Base-by-base conservation (phyloP, 257 asterid genomes). In the Solanum tarapatanum region DNA sequence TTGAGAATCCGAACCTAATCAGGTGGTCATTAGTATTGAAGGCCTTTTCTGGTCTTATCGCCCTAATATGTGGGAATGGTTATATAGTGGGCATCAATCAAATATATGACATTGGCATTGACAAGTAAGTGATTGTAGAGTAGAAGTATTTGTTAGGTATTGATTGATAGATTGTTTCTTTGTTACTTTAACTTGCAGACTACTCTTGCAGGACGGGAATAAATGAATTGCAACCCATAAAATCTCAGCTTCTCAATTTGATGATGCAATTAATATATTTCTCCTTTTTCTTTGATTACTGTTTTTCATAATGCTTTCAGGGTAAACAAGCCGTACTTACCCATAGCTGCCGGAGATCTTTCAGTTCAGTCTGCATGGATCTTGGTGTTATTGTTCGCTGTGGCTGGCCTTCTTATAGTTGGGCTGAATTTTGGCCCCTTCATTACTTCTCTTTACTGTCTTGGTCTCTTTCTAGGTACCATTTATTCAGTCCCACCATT, bases 311-410 rank as follows among this genome's bases (percentile, higher is more conserved):
- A 79, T 28, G 84, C 36, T 90, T 90, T 90, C 95, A 97, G 99
- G 96, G 99, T 97, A 86, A 97, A 97, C 94, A 97, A 97, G 87
- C 99, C 99, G 11, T 97, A 95, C 92, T 93, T 97, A 91, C 99
- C 99, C 86, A 97, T 97, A 90, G 99, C 99, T 84, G 98, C 99
- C 0, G 99, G 99, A 88, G 99, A 96, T 88, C 98, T 97, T 89
- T 94, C 99, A 58, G 98, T 93, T 90, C 90, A 85, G 85, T 91
- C 98, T 51, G 98, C 99, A 70, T 96, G 99, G 99, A 72, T 94
- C 72, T 93, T 97, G 92, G 99, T 97, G 92, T 79, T 92, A 51
- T 83, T 84, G 82, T 93, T 97, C 88, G 99, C 98, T 83, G 94
- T 90, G 83, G 90, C 93, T 13, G 99, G 99, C 45, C 89, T 97